Evolutionary conservation across 192 early-diverging fungal genomes (phyloP), one percentile per base, ranked within the genome.

Genomic region (Powellomyces hirtus): DNA sequence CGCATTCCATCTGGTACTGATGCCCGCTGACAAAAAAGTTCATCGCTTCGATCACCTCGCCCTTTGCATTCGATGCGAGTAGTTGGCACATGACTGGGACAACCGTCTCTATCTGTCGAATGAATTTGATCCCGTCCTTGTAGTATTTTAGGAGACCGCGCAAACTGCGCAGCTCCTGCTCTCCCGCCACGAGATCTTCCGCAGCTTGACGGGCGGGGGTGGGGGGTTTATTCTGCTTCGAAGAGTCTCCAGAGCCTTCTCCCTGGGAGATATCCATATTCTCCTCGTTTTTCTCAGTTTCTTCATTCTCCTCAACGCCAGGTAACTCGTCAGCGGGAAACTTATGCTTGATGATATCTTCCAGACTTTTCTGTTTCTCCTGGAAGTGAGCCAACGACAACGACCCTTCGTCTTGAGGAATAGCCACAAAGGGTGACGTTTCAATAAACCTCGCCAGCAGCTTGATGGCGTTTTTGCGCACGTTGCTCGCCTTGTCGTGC

Each of bases 41-140:
- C 91, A 99, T 99, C 0, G 89, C 88, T 67, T 98, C 96, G 63
- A 97, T 82, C 1, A 98, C 96, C 73, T 99, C 98, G 13, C 88
- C 73, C 68, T 98, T 98, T 51, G 81, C 86, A 26, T 89, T 96
- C 1, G 94, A 96, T 1, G 88, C 89, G 34, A 99, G 80, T 1
- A 98, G 83, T 76, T 93, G 88, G 34, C 89, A 83, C 40, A 99
- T 80, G 3, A 83, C 84, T 1, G 93, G 88, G 36, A 91, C 86
- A 0, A 88, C 85, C 6, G 81, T 81, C 36, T 95, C 85, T 31
- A 98, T 84, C 65, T 92, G 87, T 70, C 89, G 74, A 27, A 92
- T 85, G 75, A 98, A 98, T 26, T 83, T 75, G n/a, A 96, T 81
- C 5, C 91, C 94, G 71, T 97, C 96, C 14, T 81, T 83, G 75